Percentiles rank a stretch among this genome's conserved stretches.
Conservation (phyloP, 1,284 basidiomycete species). For the Moniliophthora roreri region DNA sequence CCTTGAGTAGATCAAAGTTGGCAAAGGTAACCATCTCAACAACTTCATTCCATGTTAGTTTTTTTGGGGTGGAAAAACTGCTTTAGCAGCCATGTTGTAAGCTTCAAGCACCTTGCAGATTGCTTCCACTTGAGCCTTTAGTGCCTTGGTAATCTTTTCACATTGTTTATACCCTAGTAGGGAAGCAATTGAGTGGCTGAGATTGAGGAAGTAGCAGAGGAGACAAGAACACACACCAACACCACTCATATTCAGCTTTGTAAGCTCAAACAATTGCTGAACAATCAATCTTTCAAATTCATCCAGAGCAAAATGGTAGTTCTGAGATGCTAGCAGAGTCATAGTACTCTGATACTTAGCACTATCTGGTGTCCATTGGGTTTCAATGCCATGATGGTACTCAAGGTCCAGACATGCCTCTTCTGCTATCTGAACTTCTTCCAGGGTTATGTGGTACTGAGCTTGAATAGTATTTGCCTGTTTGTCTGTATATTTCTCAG, state of each 20-base stretch:
- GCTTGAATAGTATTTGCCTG: slow-evolving; percentile 1
- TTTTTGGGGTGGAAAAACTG: slow-evolving; percentile 6
- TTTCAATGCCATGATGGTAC: slow-evolving; percentile 8
- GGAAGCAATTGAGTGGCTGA: not conserved
- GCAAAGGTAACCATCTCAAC: not conserved
- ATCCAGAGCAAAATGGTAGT: slow-evolving; percentile 20
- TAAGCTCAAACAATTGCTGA: slow-evolving; percentile 23
- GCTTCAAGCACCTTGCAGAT: slow-evolving; percentile 1
- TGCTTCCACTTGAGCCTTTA: slow-evolving; percentile 5
- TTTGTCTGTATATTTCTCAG: not conserved
- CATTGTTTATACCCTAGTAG: slow-evolving; percentile 7
- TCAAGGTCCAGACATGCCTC: slow-evolving; percentile 11
- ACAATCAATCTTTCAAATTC: slow-evolving; percentile 22
- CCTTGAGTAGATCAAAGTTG: not conserved
- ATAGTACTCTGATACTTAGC: slow-evolving; percentile 12
- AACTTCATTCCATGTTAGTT: not conserved
- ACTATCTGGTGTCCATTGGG: slow-evolving; percentile 10
- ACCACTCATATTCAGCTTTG: not conserved
- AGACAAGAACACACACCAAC: not conserved
- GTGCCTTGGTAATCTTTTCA: slow-evolving; percentile 5
- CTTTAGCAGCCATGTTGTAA: slow-evolving; percentile 2
- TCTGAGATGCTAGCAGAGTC: slow-evolving; percentile 4
- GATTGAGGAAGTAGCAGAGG: not conserved
- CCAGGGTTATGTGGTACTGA: not conserved
- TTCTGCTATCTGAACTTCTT: not conserved